These are phyloP conservation scores for Monosporascus sp. DNA, from an alignment of 2,329 filamentous ascomycete species.

Conservation along the genomic window DNA sequence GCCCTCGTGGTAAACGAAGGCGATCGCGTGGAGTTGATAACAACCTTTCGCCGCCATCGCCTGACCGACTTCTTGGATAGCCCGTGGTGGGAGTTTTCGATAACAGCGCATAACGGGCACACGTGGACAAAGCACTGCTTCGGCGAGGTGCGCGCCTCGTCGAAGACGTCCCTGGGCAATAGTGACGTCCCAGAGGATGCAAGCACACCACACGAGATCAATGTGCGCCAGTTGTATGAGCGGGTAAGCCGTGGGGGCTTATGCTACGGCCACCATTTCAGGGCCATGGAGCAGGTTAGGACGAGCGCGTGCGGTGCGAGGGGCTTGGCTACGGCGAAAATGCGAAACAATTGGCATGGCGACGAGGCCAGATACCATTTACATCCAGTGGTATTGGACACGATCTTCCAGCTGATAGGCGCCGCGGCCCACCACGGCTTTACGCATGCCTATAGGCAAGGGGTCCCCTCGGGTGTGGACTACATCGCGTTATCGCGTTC, in stretches of 20 bases:
- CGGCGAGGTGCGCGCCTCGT: neutral
- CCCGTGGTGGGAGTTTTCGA: conserved; percentile 2
- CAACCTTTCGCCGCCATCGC: neutral
- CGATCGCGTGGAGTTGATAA: neutral
- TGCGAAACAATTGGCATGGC: neutral
- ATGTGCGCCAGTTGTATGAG: neutral
- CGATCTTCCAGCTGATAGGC: neutral
- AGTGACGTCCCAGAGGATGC: too few relatives aligned
- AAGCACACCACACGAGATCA: neutral
- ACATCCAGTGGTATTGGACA: conserved; percentile 1
- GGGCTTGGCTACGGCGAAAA: too few relatives aligned
- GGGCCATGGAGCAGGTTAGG: neutral
- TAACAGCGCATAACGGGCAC: conserved; percentile 1
- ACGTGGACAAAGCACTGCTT: conserved; percentile 3
- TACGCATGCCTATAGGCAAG: neutral
- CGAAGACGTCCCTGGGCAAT: neutral
- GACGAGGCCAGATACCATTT: conserved; percentile 1
- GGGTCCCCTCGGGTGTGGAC: neutral
- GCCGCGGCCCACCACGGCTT: neutral
- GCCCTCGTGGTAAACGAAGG: too few relatives aligned
- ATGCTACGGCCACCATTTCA: conserved; percentile 1
- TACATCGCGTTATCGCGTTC: neutral
- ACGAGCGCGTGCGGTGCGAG: neutral
- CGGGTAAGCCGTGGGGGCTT: neutral
- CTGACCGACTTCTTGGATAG: conserved; percentile 1